Percentiles rank a stretch among this genome's conserved stretches.
These are phyloP conservation scores for Ogataea saltuana DNA, from an alignment of 805 yeast species.

Conservation along the genomic window DNA sequence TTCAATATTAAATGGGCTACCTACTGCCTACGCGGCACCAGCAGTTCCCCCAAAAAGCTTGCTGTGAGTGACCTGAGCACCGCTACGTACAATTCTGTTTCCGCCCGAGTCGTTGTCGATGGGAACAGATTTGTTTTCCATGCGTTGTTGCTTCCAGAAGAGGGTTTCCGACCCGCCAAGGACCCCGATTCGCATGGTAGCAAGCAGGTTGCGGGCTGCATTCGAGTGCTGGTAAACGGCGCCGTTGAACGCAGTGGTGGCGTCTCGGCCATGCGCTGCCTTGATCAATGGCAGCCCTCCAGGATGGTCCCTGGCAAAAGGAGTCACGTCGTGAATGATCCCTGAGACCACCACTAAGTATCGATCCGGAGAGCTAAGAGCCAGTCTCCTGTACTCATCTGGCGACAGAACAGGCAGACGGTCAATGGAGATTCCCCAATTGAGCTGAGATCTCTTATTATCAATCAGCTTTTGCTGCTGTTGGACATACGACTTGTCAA, in stretches of 20 bases:
- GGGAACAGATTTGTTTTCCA: slow-evolving; percentile 63
- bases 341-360: slow-evolving; percentile 84
- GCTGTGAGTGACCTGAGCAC: slow-evolving; percentile 53
- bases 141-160: slow-evolving; percentile 76
- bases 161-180: slow-evolving; percentile 80
- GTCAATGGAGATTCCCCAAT: slow-evolving; percentile 95
- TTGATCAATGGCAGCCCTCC: slow-evolving; percentile 82
- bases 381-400: slow-evolving; percentile 44
- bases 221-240: slow-evolving; percentile 93
- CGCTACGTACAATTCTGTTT: slow-evolving; percentile 56
- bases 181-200: slow-evolving; percentile 92
- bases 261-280: slow-evolving; percentile 89
- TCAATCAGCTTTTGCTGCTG: slow-evolving; percentile 84
- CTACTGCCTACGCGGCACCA: slow-evolving; percentile 51
- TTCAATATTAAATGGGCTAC: too few species aligned
- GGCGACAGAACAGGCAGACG: slow-evolving; percentile 69
- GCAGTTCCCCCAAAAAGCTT: slow-evolving; percentile 51
- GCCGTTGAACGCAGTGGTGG: slow-evolving; percentile 91
- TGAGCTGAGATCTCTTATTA: slow-evolving; percentile 69
- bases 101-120: slow-evolving; percentile 56
- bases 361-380: slow-evolving; percentile 31
- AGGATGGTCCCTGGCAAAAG: slow-evolving; percentile 89
- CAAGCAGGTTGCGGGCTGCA: slow-evolving; percentile 86
- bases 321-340: slow-evolving; percentile 90
- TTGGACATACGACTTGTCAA: slow-evolving; percentile 71